phyloP scores from a whole-genome alignment of 139 green algal genomes.

The Auxenochlorella pyrenoidosa region DNA sequence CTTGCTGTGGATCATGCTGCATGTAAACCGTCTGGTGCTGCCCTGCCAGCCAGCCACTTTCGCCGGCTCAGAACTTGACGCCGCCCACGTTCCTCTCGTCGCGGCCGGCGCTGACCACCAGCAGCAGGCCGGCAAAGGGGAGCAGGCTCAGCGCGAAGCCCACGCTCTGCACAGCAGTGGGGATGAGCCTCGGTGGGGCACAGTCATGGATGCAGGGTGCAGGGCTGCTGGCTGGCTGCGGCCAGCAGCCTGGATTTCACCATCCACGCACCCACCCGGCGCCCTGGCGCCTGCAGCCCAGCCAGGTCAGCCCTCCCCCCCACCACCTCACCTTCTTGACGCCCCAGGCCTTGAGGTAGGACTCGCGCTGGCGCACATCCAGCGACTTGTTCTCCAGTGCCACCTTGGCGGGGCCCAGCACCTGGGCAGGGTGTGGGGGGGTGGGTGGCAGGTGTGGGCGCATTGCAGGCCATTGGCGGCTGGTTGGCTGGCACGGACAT shows the following conservation, averaged over 20 bases:
- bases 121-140: constrained; percentile 30
- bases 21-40: no score
- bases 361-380: background rate
- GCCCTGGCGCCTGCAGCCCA: no score
- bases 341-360: constrained; percentile 19
- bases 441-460: background rate
- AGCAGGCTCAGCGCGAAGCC: constrained; percentile 27
- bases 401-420: constrained; percentile 25
- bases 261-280: no score
- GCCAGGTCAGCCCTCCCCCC: background rate
- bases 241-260: no score
- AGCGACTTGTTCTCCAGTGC: constrained; percentile 6
- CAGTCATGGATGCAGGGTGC: no score
- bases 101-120: constrained; percentile 5
- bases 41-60: no score
- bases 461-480: no score
- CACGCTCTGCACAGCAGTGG: background rate
- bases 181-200: background rate
- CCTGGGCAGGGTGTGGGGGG: background rate
- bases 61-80: constrained; percentile 15
- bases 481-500: no score
- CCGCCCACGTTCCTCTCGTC: constrained; percentile 21
- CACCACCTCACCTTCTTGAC: constrained; percentile 11
- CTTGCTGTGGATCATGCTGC: no score
- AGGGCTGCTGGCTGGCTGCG: no score